Evolutionary conservation across 2,329 filamentous ascomycete species (phyloP).

Genomic region (Juglanconis sp.): DNA sequence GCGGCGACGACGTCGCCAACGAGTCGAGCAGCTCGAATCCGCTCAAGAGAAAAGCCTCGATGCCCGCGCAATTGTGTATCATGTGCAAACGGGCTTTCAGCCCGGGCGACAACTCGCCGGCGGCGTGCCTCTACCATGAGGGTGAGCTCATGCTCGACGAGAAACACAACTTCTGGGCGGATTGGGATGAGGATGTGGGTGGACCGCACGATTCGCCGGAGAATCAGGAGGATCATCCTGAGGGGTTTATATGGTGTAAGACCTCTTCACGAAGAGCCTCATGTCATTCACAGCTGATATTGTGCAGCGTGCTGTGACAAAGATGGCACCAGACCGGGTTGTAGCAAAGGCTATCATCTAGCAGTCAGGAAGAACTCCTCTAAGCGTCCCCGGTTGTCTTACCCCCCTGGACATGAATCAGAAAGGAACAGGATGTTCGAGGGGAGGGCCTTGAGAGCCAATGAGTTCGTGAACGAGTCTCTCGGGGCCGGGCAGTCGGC

Average conservation of each 20-base stretch:
- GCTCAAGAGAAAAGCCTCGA: slow-evolving; percentile 5
- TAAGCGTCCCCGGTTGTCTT: background rate
- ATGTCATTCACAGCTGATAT: background rate
- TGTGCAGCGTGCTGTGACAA: slow-evolving; percentile 9
- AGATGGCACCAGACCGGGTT: slow-evolving; percentile 4
- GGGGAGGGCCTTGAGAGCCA: slow-evolving; percentile 9
- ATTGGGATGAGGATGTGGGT: background rate
- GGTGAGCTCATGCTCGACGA: slow-evolving; percentile 1
- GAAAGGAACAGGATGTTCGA: slow-evolving; percentile 6
- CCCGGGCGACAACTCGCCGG: slow-evolving; percentile 1
- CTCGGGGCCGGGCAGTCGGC: background rate
- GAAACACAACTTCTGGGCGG: background rate
- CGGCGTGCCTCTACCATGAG: slow-evolving; percentile 11
- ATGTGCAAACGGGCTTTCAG: slow-evolving; percentile 9
- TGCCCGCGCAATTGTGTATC: slow-evolving; percentile 12
- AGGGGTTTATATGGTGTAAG: slow-evolving; percentile 12
- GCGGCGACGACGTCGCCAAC: background rate
- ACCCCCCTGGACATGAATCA: background rate
- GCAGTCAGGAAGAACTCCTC: slow-evolving; percentile 7
- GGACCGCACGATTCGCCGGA: background rate
- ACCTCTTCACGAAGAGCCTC: background rate
- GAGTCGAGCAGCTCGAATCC: background rate
- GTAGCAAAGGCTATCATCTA: slow-evolving; percentile 8
- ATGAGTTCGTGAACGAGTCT: slow-evolving; percentile 15
- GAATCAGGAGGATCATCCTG: slow-evolving; percentile 4